Evolutionary conservation across 2,329 filamentous ascomycete genomes (phyloP).

Genomic region (Talaromyces sp.): DNA sequence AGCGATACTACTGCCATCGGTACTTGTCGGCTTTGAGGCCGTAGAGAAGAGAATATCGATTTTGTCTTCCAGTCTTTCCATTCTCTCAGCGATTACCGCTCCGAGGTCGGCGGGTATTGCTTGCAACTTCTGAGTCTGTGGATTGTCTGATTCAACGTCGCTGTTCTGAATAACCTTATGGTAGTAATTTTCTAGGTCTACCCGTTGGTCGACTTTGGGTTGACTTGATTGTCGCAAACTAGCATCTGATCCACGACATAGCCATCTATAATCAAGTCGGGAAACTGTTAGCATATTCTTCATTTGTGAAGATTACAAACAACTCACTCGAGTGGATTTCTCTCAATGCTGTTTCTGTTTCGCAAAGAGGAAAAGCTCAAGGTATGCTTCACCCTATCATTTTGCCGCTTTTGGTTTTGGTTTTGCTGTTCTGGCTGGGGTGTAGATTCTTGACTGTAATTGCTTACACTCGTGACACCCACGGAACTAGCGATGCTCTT

Average conservation of each 20-base stretch:
- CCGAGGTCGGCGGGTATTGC: background rate
- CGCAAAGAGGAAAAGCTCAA: background rate
- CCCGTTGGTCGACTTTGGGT: background rate
- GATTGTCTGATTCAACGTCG: background rate
- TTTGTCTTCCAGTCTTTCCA: slow-evolving; percentile 8
- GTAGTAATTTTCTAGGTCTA: background rate
- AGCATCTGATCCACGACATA: slow-evolving; percentile 3
- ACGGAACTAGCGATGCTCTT: background rate
- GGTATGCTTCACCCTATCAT: background rate
- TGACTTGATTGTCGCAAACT: background rate
- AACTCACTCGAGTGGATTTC: slow-evolving; percentile 9
- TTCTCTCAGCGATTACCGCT: background rate
- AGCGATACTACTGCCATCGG: too few relatives aligned
- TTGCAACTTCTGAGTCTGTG: background rate
- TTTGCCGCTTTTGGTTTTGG: background rate
- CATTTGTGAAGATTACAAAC: background rate
- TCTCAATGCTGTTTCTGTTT: background rate
- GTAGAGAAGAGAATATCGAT: background rate
- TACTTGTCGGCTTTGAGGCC: background rate
- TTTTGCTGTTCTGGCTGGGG: background rate
- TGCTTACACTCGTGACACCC: slow-evolving; percentile 1
- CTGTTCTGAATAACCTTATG: background rate
- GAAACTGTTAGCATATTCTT: background rate
- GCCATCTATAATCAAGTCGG: slow-evolving; percentile 5
- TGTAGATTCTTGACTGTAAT: background rate